Conservation (phyloP, 331 rosid genomes). For the Pyracantha coccinea region DNA sequence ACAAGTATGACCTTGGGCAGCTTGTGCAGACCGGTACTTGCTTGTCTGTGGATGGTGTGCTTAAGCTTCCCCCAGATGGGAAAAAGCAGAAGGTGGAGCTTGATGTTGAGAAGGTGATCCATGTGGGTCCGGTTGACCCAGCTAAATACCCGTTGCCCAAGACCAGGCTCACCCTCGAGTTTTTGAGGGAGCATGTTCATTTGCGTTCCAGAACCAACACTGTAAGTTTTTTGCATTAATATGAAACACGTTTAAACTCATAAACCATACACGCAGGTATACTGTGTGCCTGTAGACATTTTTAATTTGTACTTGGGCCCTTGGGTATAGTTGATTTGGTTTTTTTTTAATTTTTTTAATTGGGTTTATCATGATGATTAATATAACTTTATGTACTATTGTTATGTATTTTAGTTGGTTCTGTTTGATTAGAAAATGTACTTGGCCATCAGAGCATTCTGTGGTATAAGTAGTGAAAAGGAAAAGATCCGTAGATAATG, state of each 20-base stretch:
- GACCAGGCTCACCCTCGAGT: conserved; percentile 69
- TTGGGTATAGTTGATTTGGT: neutral
- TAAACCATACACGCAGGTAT: neutral
- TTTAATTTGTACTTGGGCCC: neutral
- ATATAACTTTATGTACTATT: too few species aligned
- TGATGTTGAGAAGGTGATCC: conserved; percentile 64
- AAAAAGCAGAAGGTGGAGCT: conserved; percentile 84
- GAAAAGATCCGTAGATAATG: neutral
- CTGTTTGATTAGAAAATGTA: neutral
- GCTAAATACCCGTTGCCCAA: conserved; percentile 83
- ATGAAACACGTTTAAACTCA: neutral
- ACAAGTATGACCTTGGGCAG: conserved; percentile 61
- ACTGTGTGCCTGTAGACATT: neutral
- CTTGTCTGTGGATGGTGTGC: conserved; percentile 61
- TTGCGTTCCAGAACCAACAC: conserved; percentile 89
- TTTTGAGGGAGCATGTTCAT: conserved; percentile 71
- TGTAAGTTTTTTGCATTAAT: conserved; percentile 22
- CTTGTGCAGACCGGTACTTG: conserved; percentile 82
- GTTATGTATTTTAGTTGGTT: neutral
- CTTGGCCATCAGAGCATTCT: neutral
- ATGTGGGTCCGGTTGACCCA: conserved; percentile 80
- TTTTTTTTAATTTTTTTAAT: neutral
- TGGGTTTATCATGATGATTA: neutral
- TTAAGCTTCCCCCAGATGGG: conserved; percentile 77
- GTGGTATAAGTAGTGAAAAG: neutral